These are phyloP conservation scores for Epithele typhae DNA, from an alignment of 768 basidiomycete genomes.

Conservation along the genomic window DNA sequence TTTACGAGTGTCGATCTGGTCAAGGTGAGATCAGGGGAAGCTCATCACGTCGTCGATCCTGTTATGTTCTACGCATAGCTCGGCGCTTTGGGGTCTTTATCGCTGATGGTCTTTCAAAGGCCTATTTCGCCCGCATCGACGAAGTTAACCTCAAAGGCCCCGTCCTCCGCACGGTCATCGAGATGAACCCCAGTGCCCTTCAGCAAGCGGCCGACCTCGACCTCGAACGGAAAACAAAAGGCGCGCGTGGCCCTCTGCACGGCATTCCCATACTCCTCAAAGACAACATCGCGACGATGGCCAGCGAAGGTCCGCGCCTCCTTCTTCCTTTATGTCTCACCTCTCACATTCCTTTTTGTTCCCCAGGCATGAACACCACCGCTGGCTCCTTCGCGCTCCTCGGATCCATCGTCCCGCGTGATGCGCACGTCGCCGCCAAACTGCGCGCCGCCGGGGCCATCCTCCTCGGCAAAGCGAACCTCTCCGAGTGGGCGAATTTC, in stretches of 20 bases:
- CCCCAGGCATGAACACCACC: slow-evolving; percentile 27
- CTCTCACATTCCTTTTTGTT: neutral
- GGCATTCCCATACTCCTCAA: slow-evolving; percentile 34
- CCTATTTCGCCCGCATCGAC: slow-evolving; percentile 62
- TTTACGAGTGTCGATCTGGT: slow-evolving; percentile 63
- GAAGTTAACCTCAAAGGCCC: slow-evolving; percentile 65
- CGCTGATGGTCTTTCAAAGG: slow-evolving; percentile 37
- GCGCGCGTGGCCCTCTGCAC: slow-evolving; percentile 24
- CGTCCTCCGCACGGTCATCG: slow-evolving; percentile 52
- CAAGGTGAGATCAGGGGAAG: slow-evolving; percentile 48
- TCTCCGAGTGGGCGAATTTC: slow-evolving; percentile 40
- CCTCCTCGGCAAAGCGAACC: slow-evolving; percentile 36
- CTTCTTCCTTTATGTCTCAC: slow-evolving; percentile 20
- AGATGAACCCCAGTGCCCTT: slow-evolving; percentile 53
- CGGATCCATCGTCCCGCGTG: slow-evolving; percentile 27
- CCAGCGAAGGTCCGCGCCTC: slow-evolving; percentile 24
- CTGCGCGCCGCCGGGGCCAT: slow-evolving; percentile 33
- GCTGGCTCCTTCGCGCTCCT: slow-evolving; percentile 31
- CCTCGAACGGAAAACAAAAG: slow-evolving; percentile 13
- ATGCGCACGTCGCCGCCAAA: slow-evolving; percentile 25
- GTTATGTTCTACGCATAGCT: neutral
- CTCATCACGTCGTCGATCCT: no score
- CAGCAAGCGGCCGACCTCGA: slow-evolving; percentile 39
- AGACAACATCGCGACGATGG: slow-evolving; percentile 36
- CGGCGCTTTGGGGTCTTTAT: no score